These are phyloP conservation scores for Aureobasidium sp. DNA, from an alignment of 2,329 filamentous ascomycete genomes.

Conservation along the genomic window DNA sequence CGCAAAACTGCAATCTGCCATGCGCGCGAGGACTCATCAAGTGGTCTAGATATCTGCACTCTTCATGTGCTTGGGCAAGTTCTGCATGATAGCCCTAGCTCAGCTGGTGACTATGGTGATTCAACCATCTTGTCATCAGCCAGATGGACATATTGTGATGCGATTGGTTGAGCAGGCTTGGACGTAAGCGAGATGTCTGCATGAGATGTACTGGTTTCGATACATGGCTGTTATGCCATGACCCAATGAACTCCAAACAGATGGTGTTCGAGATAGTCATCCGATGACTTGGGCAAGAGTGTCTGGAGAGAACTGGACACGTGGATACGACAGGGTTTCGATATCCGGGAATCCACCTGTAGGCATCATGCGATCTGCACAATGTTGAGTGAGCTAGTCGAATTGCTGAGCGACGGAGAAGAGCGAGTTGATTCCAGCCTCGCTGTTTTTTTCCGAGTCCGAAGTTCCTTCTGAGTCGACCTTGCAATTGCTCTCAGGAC, in stretches of 20 bases:
- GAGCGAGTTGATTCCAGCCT: background rate
- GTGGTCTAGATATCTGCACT: background rate
- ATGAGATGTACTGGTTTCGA: background rate
- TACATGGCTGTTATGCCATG: background rate
- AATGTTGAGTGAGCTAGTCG: background rate
- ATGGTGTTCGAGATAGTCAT: background rate
- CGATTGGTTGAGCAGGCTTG: background rate
- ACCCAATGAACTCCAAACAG: background rate
- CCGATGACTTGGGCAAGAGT: background rate
- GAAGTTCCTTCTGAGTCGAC: background rate
- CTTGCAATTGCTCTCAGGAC: background rate
- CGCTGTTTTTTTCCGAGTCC: background rate
- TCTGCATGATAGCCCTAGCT: background rate
- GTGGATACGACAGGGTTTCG: background rate
- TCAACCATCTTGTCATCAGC: background rate
- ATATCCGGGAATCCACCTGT: background rate
- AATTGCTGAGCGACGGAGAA: background rate
- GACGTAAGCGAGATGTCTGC: background rate
- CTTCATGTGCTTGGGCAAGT: background rate
- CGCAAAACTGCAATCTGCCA: background rate
- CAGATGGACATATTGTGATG: background rate
- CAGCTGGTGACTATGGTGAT: background rate
- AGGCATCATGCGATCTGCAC: background rate
- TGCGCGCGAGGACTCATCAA: background rate
- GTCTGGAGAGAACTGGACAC: background rate